phyloP scores from a whole-genome alignment of 352 stramenopile genomes.

The Phytophthora sansomeana region DNA sequence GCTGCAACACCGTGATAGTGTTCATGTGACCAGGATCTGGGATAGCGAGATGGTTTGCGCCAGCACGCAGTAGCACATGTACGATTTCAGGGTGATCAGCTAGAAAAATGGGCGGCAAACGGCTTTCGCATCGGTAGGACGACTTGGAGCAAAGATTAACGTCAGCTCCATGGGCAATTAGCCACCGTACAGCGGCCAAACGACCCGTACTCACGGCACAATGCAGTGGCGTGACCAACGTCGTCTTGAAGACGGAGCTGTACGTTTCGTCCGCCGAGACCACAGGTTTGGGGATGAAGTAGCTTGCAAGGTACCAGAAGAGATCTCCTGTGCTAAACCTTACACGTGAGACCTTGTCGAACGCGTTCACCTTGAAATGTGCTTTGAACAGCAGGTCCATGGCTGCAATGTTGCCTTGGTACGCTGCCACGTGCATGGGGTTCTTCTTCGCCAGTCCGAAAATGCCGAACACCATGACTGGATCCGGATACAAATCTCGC shows the following conservation, averaged over 20 bases:
- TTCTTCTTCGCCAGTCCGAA: conserved; percentile 86
- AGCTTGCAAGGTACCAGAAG: conserved; percentile 84
- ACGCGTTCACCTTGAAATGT: conserved; percentile 70
- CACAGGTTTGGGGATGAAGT: conserved; percentile 76
- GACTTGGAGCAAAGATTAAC: conserved; percentile 85
- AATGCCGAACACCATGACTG: conserved; percentile 70
- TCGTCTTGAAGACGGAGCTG: conserved; percentile 74
- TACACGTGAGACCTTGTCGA: conserved; percentile 84
- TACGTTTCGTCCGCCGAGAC: conserved; percentile 72
- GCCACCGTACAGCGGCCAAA: conserved; percentile 75
- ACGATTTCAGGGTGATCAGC: conserved; percentile 86
- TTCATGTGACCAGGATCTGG: conserved; percentile 86
- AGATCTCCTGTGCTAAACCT: conserved; percentile 82
- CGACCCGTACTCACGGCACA: conserved; percentile 82
- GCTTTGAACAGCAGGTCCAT: conserved; percentile 70
- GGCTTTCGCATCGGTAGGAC: conserved; percentile 67
- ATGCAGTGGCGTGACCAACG: conserved; percentile 77
- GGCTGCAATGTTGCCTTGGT: conserved; percentile 79
- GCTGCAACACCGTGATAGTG: conserved; percentile 84
- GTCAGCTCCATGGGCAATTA: conserved; percentile 74
- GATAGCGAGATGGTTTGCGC: conserved; percentile 83
- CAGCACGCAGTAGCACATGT: conserved; percentile 64
- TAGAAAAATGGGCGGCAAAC: conserved; percentile 81
- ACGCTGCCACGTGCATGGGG: conserved; percentile 84
- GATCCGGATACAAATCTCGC: conserved; percentile 70